Base-by-base conservation (phyloP, 805 yeast species). In the Cyberlindnera sargentensis region DNA sequence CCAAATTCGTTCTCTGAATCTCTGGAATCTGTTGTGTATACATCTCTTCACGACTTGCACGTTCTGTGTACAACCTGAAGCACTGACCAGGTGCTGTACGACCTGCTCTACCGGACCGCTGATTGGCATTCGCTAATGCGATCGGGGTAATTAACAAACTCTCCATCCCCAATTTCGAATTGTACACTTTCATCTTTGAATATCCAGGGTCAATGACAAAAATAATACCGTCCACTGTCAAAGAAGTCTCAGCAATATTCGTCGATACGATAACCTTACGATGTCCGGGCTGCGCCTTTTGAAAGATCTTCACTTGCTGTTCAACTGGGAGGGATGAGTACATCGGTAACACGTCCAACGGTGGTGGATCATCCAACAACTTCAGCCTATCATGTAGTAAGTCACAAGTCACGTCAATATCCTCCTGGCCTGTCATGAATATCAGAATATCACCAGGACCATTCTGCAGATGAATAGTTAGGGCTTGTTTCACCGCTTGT, bases 71-170 rank as follows among this genome's bases (percentile, higher is more conserved):
- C 15, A 93, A 66, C 45, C 99, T 68, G 58, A 80, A 93, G 58
- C 99, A 95, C 52, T 86, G 82, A 2, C 99, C 99, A 0, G 97
- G 96, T 0, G 95, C 95, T 0, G 95, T 88, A 68, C 99, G 82
- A 39, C 99, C 99, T 0, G 99, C 99, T 60, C 99, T 77, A 44
- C 99, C 99, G 37, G 95, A 78, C 58, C 99, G 74, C 65, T 93
- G 99, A 52, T 85, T 85, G 0, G 98, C 97, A 58, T 90, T 95
- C 0, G 99, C 98, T 53, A 84, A 84, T 0, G 98, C 90, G 39
- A 93, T 88, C 1, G 96, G 95, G 10, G 82, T 74, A 3, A 89
- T 84, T 6, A 78, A 71, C 54, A 93, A 71, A 5, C 91, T 80
- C 56, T 91, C 98, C 90, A 93, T 90, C 15, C 97, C 95, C 11